phyloP scores from a whole-genome alignment of 192 early-diverging fungal genomes.

The Backusella sp. region DNA sequence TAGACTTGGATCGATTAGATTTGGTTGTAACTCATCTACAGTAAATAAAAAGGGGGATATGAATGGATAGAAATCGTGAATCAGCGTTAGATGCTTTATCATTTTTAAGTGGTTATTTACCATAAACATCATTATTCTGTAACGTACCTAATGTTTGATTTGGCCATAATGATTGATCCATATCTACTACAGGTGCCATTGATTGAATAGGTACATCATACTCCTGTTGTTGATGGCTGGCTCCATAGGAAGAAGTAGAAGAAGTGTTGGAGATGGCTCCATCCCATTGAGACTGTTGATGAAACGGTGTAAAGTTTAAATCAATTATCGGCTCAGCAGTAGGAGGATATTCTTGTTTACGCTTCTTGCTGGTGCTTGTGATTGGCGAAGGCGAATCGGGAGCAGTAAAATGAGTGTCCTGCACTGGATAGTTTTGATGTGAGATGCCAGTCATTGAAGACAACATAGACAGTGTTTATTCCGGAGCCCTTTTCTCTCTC shows the following conservation, averaged over 20 bases:
- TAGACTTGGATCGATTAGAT: background rate
- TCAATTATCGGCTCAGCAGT: background rate
- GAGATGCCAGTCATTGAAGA: background rate
- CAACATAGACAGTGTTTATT: background rate
- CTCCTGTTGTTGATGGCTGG: background rate
- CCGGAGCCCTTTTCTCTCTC: background rate
- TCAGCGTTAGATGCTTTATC: background rate
- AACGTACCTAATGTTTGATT: background rate
- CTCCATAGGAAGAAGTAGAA: constrained; percentile 7
- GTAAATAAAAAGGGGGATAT: background rate
- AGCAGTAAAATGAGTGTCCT: background rate
- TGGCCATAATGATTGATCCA: background rate
- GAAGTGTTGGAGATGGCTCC: background rate
- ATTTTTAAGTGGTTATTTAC: background rate
- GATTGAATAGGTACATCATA: background rate
- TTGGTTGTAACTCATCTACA: background rate
- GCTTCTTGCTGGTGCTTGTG: background rate
- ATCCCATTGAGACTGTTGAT: background rate
- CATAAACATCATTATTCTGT: background rate
- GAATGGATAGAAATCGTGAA: background rate
- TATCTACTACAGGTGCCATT: background rate
- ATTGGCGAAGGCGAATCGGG: background rate
- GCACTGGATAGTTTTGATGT: background rate
- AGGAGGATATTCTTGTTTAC: background rate
- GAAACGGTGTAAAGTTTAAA: background rate